Evolutionary conservation across 805 yeast species (phyloP).

Genomic region (Middelhovenomyces tepae): DNA sequence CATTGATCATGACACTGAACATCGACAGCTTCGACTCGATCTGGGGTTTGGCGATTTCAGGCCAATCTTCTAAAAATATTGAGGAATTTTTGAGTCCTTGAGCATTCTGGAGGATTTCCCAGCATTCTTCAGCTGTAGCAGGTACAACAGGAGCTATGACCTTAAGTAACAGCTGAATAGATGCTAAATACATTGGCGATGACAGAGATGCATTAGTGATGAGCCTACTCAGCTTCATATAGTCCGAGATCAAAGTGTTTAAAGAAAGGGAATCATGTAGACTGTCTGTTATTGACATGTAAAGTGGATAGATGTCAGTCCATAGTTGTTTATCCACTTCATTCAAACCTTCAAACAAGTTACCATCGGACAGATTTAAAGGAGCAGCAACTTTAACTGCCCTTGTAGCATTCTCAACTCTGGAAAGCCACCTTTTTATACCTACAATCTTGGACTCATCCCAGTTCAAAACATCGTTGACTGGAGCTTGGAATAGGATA

Average conservation of each 20-base stretch:
- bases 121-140: constrained; percentile 70
- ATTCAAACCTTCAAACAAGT: not conserved
- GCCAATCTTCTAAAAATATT: constrained; percentile 59
- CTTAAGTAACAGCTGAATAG: constrained; percentile 47
- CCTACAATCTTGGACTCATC: constrained; percentile 83
- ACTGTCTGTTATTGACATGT: constrained; percentile 48
- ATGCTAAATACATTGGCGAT: constrained; percentile 36
- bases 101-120: constrained; percentile 41
- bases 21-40: constrained; percentile 32
- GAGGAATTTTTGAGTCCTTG: constrained; percentile 28
- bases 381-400: constrained; percentile 5
- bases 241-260: constrained; percentile 83
- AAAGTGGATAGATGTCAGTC: constrained; percentile 43
- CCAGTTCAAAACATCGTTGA: constrained; percentile 77
- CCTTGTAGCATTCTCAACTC: constrained; percentile 38
- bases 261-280: constrained; percentile 51
- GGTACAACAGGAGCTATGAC: constrained; percentile 78
- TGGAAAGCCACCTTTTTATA: constrained; percentile 74
- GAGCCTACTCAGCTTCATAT: constrained; percentile 69
- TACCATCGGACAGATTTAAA: constrained; percentile 2
- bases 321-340: constrained; percentile 34
- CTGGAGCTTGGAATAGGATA: constrained; percentile 84
- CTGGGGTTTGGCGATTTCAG: constrained; percentile 32
- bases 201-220: constrained; percentile 35
- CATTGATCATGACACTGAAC: constrained; percentile 64